Evolutionary conservation across 192 early-diverging fungal species (phyloP), one percentile per base, ranked within the genome.

Genomic region (Coemansia sp.): DNA sequence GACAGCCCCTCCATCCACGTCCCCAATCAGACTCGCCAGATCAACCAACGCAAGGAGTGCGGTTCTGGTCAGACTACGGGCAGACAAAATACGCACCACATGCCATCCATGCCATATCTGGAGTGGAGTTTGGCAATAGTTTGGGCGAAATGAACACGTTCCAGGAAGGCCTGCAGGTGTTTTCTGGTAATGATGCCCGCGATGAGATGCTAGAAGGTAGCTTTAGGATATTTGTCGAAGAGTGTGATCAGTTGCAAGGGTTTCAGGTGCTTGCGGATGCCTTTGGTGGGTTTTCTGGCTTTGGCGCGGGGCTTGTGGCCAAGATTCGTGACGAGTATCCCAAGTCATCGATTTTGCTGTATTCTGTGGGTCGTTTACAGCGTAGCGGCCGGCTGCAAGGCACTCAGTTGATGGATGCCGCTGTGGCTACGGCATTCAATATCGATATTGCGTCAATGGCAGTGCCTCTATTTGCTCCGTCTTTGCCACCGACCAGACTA

Each of bases 41-140:
- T n/a, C 41, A 48, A 19, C 35, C 8, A 12, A 2, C 2, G 19
- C 12, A 30, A 9, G 13, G 50, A 52, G 55, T 63, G 15, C 43
- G 51, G 20, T 68, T 18, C 13, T 95, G 94, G 93, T 86, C 93
- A 0, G 93, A 97, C 57, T 91, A 83, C 63, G 88, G 84, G 63
- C 81, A 84, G 28, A 76, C 45, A 15, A 89, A 81, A 53, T 92
- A 86, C 66, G 87, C 90, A 52, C 87, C 86, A 43, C 81, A 87
- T 18, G 82, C 89, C 14, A 26, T 82, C 0, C 46, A 64, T 30
- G 61, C 79, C 16, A 55, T 89, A 15, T 74, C 75, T 2, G 70
- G 80, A 0, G 80, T 83, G 8, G 51, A 73, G 50, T 82, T 82
- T 70, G 82, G 71, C 33, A 83, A 83, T 61, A 70, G 79, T 19